A percentile compares a stretch with the other conserved stretches of the same genome.
phyloP scores from a whole-genome alignment of 169 alveolate genomes.

The Perkinsus marinus region DNA sequence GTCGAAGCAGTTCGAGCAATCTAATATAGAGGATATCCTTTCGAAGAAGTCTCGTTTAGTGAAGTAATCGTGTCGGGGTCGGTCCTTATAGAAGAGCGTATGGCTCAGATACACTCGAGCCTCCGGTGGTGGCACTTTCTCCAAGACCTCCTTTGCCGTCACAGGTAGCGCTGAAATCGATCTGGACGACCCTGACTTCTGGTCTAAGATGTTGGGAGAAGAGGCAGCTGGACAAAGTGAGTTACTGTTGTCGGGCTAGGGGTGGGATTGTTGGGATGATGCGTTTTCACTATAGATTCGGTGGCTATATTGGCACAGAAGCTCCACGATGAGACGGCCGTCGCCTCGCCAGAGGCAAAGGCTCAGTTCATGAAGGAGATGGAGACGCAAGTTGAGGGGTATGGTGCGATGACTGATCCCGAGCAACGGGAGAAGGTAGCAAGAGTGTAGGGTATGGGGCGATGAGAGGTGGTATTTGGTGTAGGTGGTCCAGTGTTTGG shows the following conservation, averaged over 20 bases:
- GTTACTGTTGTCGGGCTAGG: slow-evolving; percentile 4
- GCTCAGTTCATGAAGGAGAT: background rate
- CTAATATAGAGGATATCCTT: slow-evolving; percentile 58
- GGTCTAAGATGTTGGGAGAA: slow-evolving; percentile 52
- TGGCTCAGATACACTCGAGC: slow-evolving; percentile 17
- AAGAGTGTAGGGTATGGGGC: background rate
- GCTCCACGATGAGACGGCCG: slow-evolving; percentile 47
- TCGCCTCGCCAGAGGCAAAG: slow-evolving; percentile 21
- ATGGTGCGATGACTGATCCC: background rate
- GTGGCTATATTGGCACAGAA: slow-evolving; percentile 30
- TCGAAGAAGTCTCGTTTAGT: slow-evolving; percentile 51
- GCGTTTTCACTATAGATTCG: slow-evolving; percentile 29
- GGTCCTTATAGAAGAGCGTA: slow-evolving; percentile 45
- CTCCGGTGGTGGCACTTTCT: slow-evolving; percentile 13
- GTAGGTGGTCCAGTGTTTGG: background rate
- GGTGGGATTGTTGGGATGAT: slow-evolving; percentile 23
- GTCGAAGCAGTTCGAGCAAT: slow-evolving; percentile 47
- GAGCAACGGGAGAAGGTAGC: background rate
- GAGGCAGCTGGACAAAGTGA: slow-evolving; percentile 4
- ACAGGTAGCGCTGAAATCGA: slow-evolving; percentile 47
- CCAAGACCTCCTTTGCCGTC: slow-evolving; percentile 46
- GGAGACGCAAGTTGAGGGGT: background rate
- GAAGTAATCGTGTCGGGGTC: slow-evolving; percentile 14
- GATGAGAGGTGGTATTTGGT: background rate
- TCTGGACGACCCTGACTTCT: slow-evolving; percentile 62